These are phyloP conservation scores for Cyberlindnera maritima DNA, from an alignment of 805 yeast genomes.

Conservation along the genomic window DNA sequence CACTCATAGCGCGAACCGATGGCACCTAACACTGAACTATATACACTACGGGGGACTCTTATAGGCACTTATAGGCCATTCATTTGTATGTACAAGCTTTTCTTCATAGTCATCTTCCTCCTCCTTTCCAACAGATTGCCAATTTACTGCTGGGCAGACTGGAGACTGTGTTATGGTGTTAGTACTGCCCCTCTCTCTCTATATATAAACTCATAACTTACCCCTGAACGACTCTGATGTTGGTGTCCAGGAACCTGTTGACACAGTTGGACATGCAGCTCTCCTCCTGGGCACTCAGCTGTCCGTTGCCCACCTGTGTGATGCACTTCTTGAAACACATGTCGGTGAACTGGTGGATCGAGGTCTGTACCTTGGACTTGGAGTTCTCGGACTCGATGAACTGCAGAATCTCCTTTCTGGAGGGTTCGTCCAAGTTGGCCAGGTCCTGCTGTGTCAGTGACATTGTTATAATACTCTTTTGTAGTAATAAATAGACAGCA, in stretches of 20 bases:
- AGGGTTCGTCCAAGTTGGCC: constrained; percentile 55
- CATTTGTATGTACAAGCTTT: constrained; percentile 10
- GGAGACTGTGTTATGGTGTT: constrained; percentile 12
- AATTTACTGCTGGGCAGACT: constrained; percentile 17
- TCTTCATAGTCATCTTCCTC: no score
- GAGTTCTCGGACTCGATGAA: constrained; percentile 83
- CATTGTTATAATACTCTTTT: neutral
- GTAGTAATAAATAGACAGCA: no score
- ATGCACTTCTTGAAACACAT: constrained; percentile 89
- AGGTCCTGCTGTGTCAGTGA: constrained; percentile 40
- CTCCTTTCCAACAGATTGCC: neutral
- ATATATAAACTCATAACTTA: no score
- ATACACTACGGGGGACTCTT: no score
- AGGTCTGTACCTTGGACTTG: constrained; percentile 81
- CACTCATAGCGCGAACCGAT: no score
- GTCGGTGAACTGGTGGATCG: constrained; percentile 86
- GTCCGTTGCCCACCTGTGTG: constrained; percentile 41
- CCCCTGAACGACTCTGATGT: constrained; percentile 74
- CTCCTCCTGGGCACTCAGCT: constrained; percentile 59
- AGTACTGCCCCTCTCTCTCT: no score
- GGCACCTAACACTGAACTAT: no score
- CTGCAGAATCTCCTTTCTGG: constrained; percentile 69
- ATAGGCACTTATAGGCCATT: no score
- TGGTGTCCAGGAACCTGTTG: constrained; percentile 82
- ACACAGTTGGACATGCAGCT: constrained; percentile 77